A percentile compares a stretch with the other conserved stretches of the same genome.
phyloP scores from a whole-genome alignment of 306 rosid genomes.

The Vigna mungo region DNA sequence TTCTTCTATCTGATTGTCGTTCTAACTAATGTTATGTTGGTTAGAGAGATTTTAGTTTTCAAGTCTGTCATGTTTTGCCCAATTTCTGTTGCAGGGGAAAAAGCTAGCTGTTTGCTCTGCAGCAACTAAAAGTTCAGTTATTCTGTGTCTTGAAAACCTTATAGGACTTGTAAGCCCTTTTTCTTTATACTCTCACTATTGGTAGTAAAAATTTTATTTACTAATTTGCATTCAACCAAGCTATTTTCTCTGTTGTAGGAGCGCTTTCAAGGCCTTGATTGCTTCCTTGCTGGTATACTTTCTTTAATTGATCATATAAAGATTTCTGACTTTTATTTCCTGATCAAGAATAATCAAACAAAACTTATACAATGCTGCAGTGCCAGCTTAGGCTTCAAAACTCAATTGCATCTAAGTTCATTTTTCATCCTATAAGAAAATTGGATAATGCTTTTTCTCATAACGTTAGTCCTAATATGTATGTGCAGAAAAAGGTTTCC shows the following conservation, averaged over 20 bases:
- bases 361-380: background rate
- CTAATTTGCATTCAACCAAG: constrained; percentile 26
- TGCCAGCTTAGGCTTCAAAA: constrained; percentile 5
- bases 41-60: constrained; percentile 23
- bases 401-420: constrained; percentile 6
- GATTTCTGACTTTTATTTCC: constrained; percentile 20
- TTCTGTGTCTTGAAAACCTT: constrained; percentile 87
- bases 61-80: constrained; percentile 3
- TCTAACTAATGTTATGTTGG: background rate
- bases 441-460: constrained; percentile 34
- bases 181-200: constrained; percentile 19
- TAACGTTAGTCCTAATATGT: background rate
- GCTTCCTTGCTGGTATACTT: constrained; percentile 94
- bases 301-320: constrained; percentile 34
- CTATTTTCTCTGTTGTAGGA: constrained; percentile 64
- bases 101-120: constrained; percentile 95
- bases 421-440: background rate
- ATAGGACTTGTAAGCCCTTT: constrained; percentile 74
- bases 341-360: constrained; percentile 17
- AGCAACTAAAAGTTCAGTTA: constrained; percentile 95
- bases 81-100: constrained; percentile 67
- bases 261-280: constrained; percentile 92
- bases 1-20: constrained; percentile 10
- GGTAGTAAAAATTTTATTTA: background rate
- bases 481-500: background rate